These are phyloP conservation scores for Globisporangium parvum DNA, from an alignment of 352 stramenopile species.

Conservation along the genomic window DNA sequence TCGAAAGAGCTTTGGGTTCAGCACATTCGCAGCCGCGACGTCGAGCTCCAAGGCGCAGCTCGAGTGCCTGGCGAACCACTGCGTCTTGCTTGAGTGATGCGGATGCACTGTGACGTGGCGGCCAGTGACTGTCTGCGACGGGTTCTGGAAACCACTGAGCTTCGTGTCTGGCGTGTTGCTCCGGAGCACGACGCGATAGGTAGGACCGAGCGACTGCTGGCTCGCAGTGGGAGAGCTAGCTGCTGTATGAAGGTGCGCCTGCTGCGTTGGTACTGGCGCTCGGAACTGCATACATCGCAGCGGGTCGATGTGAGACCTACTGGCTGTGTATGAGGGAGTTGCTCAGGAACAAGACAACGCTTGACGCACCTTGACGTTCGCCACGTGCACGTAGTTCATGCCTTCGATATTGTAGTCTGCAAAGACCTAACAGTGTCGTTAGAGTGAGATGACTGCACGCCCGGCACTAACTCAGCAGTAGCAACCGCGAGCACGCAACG, in stretches of 20 bases:
- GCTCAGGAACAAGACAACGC: not conserved
- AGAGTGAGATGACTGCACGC: slow-evolving; percentile 33
- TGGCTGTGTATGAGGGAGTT: not conserved
- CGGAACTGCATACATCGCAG: slow-evolving; percentile 35
- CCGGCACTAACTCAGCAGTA: not conserved
- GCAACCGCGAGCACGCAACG: not conserved
- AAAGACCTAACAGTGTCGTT: slow-evolving; percentile 79
- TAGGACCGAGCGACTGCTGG: not conserved
- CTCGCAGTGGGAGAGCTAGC: not conserved
- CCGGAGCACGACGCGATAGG: slow-evolving; percentile 26
- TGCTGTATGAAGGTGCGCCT: slow-evolving; percentile 35
- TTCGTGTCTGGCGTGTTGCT: slow-evolving; percentile 27
- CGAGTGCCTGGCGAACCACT: slow-evolving; percentile 69
- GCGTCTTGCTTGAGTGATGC: slow-evolving; percentile 5
- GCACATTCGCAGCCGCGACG: slow-evolving; percentile 54
- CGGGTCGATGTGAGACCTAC: not conserved
- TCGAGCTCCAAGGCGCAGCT: slow-evolving; percentile 69
- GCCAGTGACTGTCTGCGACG: slow-evolving; percentile 16
- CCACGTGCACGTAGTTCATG: slow-evolving; percentile 82
- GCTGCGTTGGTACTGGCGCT: slow-evolving; percentile 48
- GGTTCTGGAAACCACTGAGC: slow-evolving; percentile 28
- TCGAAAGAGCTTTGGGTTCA: slow-evolving; percentile 53
- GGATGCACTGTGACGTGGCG: slow-evolving; percentile 12
- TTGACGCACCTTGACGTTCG: slow-evolving; percentile 52
- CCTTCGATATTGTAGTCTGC: slow-evolving; percentile 91